Base-by-base conservation (phyloP, 441 rosid genomes). In the Corymbia citriodora region DNA sequence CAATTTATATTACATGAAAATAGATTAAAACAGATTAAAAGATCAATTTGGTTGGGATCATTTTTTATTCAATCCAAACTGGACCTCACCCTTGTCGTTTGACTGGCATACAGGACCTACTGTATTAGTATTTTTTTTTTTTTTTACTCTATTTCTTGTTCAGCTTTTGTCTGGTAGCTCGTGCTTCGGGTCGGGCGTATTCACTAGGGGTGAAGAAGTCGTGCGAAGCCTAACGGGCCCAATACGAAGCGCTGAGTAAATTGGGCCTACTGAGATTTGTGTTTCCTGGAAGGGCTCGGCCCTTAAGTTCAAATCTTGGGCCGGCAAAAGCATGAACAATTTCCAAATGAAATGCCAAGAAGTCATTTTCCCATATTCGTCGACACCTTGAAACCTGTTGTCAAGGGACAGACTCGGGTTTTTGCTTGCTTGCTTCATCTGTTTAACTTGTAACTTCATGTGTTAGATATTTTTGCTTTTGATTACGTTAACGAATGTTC, bases 361-460 rank as follows among this genome's bases (percentile, higher is more conserved):
- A 23, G 63, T 57, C 63, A 23, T 25, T 59, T 23, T 59, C 65
- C 7, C 29, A 59, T 40, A 4, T n/a, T 36, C 45, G 65, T n/a
- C n/a, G 65, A n/a, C 0, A 31, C 11, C 33, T 31, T 16, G 5
- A 70, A 70, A 70, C 33, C 13, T 36, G 48, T 70, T 9, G 33
- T 17, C 5, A 8, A 21, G 23, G 23, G 25, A 9, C 2, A 9
- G 21, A 7, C 45, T 0, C 4, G 4, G 45, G 83, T 21, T 4
- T 33, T 33, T 33, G 33, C 23, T 40, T 2, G 79, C 83, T 6
- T 3, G 8, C 15, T 25, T 11, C 9, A 6, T 21, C 50, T 36
- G 63, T 6, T n/a, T 31, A 8, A 4, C 18, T 65, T 14, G 29
- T 21, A 23, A 40, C 50, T 74, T 74, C 83, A 3, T 21, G 25